These are phyloP conservation scores for Fragaria vesca DNA, from an alignment of 306 rosid species.

Conservation along the genomic window DNA sequence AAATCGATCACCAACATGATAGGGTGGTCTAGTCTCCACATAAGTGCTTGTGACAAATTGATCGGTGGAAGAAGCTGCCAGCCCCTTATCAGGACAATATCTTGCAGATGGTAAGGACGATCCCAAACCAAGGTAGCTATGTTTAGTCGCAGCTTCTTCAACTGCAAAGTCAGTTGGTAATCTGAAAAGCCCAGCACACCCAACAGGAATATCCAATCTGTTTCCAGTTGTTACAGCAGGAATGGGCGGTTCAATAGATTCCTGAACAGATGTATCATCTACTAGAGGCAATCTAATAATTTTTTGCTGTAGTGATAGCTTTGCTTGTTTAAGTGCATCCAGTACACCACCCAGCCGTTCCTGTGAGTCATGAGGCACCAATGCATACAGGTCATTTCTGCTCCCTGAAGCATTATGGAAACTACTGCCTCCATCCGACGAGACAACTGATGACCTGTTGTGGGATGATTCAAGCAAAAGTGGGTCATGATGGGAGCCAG, in stretches of 20 bases:
- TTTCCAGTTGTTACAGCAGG: constrained; percentile 40
- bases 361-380: constrained; percentile 64
- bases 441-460: constrained; percentile 26
- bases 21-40: background rate
- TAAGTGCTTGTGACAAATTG: background rate
- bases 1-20: constrained; percentile 23
- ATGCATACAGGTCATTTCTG: constrained; percentile 50
- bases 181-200: constrained; percentile 77
- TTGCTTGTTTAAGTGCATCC: constrained; percentile 83
- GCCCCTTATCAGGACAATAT: constrained; percentile 30
- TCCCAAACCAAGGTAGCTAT: constrained; percentile 37
- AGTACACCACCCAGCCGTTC: constrained; percentile 52
- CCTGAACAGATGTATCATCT: constrained; percentile 28
- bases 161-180: constrained; percentile 67
- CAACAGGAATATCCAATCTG: constrained; percentile 50
- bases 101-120: constrained; percentile 33
- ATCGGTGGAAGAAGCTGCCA: constrained; percentile 25
- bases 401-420: constrained; percentile 35
- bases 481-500: constrained; percentile 29
- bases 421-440: constrained; percentile 27
- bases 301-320: constrained; percentile 53
- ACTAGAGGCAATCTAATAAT: constrained; percentile 47
- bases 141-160: constrained; percentile 42
- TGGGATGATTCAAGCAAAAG: constrained; percentile 23
- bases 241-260: constrained; percentile 36